A percentile compares a stretch with the other conserved stretches of the same genome.
Conservation (phyloP, 257 asterid species). For the Parsonsia alboflavescens region DNA sequence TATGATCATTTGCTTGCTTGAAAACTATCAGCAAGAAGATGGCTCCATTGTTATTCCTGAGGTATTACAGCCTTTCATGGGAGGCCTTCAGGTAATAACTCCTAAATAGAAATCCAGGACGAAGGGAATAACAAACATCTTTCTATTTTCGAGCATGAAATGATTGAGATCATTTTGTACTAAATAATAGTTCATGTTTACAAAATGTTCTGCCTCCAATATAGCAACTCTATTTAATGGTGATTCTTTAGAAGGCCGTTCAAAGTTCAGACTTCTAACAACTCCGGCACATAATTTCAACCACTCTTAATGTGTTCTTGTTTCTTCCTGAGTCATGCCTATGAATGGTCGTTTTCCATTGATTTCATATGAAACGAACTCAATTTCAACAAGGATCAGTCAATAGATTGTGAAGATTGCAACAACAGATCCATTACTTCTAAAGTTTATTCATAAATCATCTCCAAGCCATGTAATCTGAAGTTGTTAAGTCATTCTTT, state of each 20-base stretch:
- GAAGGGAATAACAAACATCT: not conserved
- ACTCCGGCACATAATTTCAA: too few species aligned
- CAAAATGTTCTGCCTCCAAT: not conserved
- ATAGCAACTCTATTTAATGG: not conserved
- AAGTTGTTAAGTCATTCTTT: not conserved
- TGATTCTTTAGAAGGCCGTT: too few species aligned
- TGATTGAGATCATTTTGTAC: not conserved
- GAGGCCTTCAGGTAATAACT: slow-evolving; percentile 51
- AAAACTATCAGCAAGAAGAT: slow-evolving; percentile 93
- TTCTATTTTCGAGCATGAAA: not conserved
- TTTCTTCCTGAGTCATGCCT: too few species aligned
- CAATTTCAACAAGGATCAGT: too few species aligned
- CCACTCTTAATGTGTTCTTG: too few species aligned
- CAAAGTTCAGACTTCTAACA: too few species aligned
- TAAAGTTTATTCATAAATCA: too few species aligned
- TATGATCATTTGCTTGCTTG: slow-evolving; percentile 94
- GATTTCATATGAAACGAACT: too few species aligned
- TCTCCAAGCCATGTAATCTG: not conserved
- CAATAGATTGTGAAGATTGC: too few species aligned
- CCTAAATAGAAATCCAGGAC: slow-evolving; percentile 24
- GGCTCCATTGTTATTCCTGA: slow-evolving; percentile 78
- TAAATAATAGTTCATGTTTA: not conserved
- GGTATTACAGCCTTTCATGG: slow-evolving; percentile 82
- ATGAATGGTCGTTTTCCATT: too few species aligned
- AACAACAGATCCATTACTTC: not conserved